Evolutionary conservation across 805 yeast genomes (phyloP).

Genomic region (Torulaspora franciscae): DNA sequence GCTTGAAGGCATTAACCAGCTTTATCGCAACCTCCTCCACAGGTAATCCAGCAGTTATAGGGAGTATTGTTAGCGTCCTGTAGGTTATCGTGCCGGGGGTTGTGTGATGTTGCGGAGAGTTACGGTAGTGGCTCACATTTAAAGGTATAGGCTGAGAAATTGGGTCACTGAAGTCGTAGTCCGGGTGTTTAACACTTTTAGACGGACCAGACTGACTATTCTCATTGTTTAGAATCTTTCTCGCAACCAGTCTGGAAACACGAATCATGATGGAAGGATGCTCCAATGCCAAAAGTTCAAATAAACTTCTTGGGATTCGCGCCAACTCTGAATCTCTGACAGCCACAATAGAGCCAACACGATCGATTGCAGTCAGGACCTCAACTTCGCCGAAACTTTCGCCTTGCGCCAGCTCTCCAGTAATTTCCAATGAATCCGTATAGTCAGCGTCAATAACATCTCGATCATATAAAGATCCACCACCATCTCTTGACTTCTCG

Average conservation of each 20-base stretch:
- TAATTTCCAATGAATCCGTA: slow-evolving; percentile 28
- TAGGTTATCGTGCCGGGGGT: slow-evolving; percentile 37
- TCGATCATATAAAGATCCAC: slow-evolving; percentile 18
- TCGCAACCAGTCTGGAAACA: slow-evolving; percentile 82
- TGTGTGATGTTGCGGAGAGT: slow-evolving; percentile 15
- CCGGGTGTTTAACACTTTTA: slow-evolving; percentile 17
- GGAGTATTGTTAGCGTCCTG: slow-evolving; percentile 80
- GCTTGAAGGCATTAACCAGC: slow-evolving; percentile 63
- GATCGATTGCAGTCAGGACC: slow-evolving; percentile 73
- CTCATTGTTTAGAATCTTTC: slow-evolving; percentile 36
- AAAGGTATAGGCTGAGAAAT: slow-evolving; percentile 33
- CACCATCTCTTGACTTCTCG: slow-evolving; percentile 22
- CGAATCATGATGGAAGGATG: slow-evolving; percentile 89
- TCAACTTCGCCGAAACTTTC: slow-evolving; percentile 94
- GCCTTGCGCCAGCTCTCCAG: slow-evolving; percentile 88
- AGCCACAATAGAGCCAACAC: slow-evolving; percentile 69
- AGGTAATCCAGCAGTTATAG: slow-evolving; percentile 76
- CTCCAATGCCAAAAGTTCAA: slow-evolving; percentile 76
- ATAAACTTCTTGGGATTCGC: slow-evolving; percentile 82
- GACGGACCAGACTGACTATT: slow-evolving; percentile 14
- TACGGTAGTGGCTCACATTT: slow-evolving; percentile 14
- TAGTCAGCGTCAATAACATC: slow-evolving; percentile 10
- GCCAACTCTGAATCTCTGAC: slow-evolving; percentile 93
- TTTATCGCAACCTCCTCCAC: slow-evolving; percentile 77
- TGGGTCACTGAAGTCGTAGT: slow-evolving; percentile 30